Conservation (phyloP, 768 basidiomycete genomes). For the Cyathus striatus region DNA sequence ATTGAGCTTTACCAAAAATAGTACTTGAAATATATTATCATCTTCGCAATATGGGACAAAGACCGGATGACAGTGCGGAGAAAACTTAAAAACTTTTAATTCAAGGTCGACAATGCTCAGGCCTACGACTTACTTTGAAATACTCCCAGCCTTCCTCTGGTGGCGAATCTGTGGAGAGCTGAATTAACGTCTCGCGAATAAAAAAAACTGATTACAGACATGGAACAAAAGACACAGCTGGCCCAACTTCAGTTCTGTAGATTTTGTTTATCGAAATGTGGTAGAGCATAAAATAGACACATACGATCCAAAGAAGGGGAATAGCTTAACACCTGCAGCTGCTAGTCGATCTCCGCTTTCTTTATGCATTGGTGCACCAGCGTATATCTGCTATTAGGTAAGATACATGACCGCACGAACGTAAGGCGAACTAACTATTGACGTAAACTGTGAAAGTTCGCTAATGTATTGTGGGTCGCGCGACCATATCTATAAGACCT, state of each 20-base stretch:
- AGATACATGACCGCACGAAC: not conserved
- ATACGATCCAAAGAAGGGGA: conserved; percentile 14
- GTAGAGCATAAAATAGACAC: conserved; percentile 1
- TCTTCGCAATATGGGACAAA: not conserved
- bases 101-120: not conserved
- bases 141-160: conserved; percentile 11
- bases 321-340: conserved; percentile 8
- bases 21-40: conserved; percentile 7
- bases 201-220: not conserved
- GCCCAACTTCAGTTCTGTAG: conserved; percentile 13
- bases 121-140: conserved; percentile 10
- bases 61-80: conserved; percentile 3
- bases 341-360: conserved; percentile 11
- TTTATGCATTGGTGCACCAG: conserved; percentile 13
- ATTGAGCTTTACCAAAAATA: not conserved
- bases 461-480: conserved; percentile 4
- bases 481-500: conserved; percentile 7
- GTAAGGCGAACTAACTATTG: conserved; percentile 7
- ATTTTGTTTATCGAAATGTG: not conserved
- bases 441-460: conserved; percentile 7
- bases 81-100: too few relatives aligned
- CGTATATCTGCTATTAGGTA: conserved; percentile 7
- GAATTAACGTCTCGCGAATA: not conserved
- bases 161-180: conserved; percentile 1
- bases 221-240: conserved; percentile 4